These are phyloP conservation scores for Cyclotella choctawhatcheeana DNA, from an alignment of 108 stramenopile genomes.

Conservation along the genomic window DNA sequence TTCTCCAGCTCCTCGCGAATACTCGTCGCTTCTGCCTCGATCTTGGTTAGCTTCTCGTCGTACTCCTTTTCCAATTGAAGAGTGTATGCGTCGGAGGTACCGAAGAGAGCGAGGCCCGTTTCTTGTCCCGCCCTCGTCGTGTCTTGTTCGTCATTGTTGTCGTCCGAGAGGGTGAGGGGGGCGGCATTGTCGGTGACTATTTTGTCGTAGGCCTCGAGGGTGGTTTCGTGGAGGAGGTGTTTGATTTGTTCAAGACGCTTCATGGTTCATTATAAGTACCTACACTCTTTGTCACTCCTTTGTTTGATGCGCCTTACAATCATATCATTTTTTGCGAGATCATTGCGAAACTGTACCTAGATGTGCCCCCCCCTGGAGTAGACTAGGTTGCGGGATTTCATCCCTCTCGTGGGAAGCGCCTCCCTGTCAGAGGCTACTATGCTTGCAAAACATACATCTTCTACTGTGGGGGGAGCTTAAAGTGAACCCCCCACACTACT, in stretches of 20 bases:
- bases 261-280: no score
- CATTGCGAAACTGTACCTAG: no score
- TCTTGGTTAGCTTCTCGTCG: neutral
- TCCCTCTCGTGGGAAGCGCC: no score
- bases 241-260: conserved; percentile 1
- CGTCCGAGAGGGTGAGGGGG: conserved; percentile 3
- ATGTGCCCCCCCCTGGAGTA: no score
- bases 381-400: no score
- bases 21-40: conserved; percentile 29
- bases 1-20: conserved; percentile 28
- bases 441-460: no score
- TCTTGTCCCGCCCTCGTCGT: conserved; percentile 31
- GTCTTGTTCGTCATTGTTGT: neutral
- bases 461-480: no score
- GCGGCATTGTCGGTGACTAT: conserved; percentile 21
- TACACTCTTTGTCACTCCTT: no score
- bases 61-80: conserved; percentile 27
- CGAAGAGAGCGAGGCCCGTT: conserved; percentile 43
- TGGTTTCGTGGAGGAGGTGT: conserved; percentile 24
- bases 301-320: no score
- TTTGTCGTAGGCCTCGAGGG: conserved; percentile 17
- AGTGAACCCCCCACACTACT: no score
- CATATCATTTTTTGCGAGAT: no score
- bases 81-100: conserved; percentile 32
- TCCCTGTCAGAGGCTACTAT: no score